A percentile compares a stretch with the other conserved stretches of the same genome.
phyloP scores from a whole-genome alignment of 2,329 filamentous ascomycete genomes.

The Trematosphaeria pertusa region DNA sequence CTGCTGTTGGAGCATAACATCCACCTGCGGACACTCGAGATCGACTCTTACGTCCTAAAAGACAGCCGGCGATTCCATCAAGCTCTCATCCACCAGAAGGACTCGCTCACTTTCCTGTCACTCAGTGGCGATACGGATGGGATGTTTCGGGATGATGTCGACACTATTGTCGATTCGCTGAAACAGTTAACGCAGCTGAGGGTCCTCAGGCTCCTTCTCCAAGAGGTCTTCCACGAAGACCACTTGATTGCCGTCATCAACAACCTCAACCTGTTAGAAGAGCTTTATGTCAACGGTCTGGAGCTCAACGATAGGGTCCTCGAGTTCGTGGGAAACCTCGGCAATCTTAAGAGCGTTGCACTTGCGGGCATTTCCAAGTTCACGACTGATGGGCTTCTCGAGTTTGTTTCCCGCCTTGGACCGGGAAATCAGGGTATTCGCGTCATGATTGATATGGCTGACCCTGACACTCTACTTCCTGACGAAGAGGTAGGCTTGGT shows the following conservation, averaged over 20 bases:
- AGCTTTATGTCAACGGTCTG: slow-evolving; percentile 63
- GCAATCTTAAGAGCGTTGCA: slow-evolving; percentile 59
- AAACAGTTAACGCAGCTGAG: slow-evolving; percentile 60
- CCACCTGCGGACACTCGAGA: slow-evolving; percentile 55
- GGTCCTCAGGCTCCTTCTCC: slow-evolving; percentile 60
- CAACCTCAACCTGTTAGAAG: slow-evolving; percentile 59
- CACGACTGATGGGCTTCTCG: slow-evolving; percentile 58
- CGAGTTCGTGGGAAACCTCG: slow-evolving; percentile 53
- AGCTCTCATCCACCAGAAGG: slow-evolving; percentile 61
- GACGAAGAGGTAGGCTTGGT: slow-evolving; percentile 50
- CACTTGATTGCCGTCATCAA: slow-evolving; percentile 59
- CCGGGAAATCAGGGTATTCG: slow-evolving; percentile 52
- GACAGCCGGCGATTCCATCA: slow-evolving; percentile 61
- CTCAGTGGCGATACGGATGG: slow-evolving; percentile 58
- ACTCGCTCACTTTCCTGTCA: slow-evolving; percentile 54
- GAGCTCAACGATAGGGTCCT: slow-evolving; percentile 60
- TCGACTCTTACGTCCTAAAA: slow-evolving; percentile 58
- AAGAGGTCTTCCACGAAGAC: slow-evolving; percentile 57
- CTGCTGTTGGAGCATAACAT: slow-evolving; percentile 57
- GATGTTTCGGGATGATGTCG: slow-evolving; percentile 55
- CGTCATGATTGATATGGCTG: slow-evolving; percentile 54
- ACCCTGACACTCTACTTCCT: slow-evolving; percentile 50
- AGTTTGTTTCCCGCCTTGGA: slow-evolving; percentile 51
- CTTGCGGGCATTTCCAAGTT: slow-evolving; percentile 65
- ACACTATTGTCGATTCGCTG: slow-evolving; percentile 59